phyloP scores from a whole-genome alignment of 2,329 filamentous ascomycete genomes.

The Monilinia vaccinii-corymbosi region DNA sequence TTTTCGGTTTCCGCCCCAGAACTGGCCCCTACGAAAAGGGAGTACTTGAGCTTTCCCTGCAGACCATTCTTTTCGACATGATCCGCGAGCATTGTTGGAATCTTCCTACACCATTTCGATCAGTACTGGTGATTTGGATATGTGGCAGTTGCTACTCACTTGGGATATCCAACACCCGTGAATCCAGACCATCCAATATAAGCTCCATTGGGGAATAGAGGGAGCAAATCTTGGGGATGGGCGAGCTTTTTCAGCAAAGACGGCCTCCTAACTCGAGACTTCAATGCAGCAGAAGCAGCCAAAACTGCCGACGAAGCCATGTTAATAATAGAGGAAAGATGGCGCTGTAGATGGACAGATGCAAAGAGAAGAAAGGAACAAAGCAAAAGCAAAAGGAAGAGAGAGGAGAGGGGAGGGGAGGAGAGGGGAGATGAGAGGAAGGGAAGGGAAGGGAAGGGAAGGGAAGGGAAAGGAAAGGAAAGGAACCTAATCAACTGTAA shows the following conservation, averaged over 20 bases:
- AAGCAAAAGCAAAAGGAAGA: background rate
- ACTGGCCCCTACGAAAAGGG: constrained; percentile 81
- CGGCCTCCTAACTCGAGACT: constrained; percentile 64
- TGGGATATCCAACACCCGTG: constrained; percentile 82
- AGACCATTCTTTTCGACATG: constrained; percentile 82
- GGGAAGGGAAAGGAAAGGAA: background rate
- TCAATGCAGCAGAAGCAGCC: constrained; percentile 45
- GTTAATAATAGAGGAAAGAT: background rate
- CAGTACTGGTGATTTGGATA: background rate
- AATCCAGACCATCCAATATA: constrained; percentile 90
- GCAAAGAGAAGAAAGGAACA: background rate
- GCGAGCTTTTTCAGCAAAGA: constrained; percentile 74
- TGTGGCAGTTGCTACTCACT: constrained; percentile 42
- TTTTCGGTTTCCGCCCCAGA: constrained; percentile 82
- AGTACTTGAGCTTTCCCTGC: constrained; percentile 77
- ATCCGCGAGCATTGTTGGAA: constrained; percentile 75
- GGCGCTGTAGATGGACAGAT: background rate
- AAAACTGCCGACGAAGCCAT: constrained; percentile 24
- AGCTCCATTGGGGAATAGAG: constrained; percentile 73
- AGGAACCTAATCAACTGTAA: background rate
- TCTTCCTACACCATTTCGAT: constrained; percentile 47
- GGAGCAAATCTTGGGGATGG: constrained; percentile 68
- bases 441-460: too few relatives aligned
- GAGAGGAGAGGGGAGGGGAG: background rate
- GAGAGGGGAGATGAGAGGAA: background rate